These are phyloP conservation scores for Sarcomyxa edulis DNA, from an alignment of 768 basidiomycete genomes.

Conservation along the genomic window DNA sequence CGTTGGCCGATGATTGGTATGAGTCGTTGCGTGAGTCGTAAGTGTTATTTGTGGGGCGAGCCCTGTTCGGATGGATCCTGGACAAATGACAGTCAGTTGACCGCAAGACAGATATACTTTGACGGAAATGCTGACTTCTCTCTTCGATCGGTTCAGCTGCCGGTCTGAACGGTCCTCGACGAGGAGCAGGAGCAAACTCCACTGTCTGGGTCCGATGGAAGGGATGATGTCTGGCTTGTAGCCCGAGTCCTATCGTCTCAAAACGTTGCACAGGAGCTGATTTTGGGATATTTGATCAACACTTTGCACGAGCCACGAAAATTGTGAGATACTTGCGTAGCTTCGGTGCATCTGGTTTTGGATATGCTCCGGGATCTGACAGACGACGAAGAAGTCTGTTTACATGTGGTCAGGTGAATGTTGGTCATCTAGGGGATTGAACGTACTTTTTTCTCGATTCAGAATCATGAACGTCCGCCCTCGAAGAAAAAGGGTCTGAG, in stretches of 20 bases:
- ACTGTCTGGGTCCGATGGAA: conserved; percentile 36
- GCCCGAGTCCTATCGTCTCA: conserved; percentile 3
- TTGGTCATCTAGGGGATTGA: not conserved
- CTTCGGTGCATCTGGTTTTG: conserved; percentile 26
- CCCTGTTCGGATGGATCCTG: conserved; percentile 17
- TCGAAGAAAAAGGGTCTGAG: not conserved
- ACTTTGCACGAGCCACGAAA: no score
- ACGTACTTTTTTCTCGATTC: not conserved
- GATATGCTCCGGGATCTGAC: conserved; percentile 31
- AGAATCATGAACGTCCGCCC: no score
- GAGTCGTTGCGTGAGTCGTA: conserved; percentile 11
- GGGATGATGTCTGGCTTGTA: not conserved
- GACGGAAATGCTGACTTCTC: conserved; percentile 8
- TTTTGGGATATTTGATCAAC: no score
- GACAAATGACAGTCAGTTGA: not conserved
- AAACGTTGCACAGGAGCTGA: no score
- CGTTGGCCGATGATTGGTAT: conserved; percentile 14
- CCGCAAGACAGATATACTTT: not conserved
- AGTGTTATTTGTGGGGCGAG: conserved; percentile 15
- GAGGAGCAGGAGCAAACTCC: conserved; percentile 50
- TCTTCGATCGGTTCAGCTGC: conserved; percentile 12
- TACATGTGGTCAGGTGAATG: conserved; percentile 6
- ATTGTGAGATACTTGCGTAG: conserved; percentile 25
- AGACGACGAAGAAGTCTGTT: conserved; percentile 24
- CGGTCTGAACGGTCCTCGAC: no score